phyloP scores from a whole-genome alignment of 2,329 filamentous ascomycete genomes.

The Bipolaris gigantea region DNA sequence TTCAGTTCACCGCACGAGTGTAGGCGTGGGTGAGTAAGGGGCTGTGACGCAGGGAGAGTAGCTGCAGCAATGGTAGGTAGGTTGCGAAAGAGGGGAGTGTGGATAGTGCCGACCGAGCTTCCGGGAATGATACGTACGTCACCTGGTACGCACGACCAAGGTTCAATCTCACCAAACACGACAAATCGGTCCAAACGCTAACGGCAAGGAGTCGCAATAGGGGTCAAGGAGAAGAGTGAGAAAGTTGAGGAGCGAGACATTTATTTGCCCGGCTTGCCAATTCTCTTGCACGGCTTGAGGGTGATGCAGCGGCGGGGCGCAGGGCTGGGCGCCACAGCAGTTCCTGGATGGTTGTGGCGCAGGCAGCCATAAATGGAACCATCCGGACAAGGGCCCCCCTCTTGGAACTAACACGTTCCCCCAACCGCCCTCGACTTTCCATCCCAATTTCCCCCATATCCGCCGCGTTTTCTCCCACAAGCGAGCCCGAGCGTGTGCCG shows the following conservation, averaged over 20 bases:
- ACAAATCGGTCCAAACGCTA: not conserved
- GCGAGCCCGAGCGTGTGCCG: not conserved
- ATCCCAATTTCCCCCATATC: not conserved
- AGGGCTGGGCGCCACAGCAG: constrained; percentile 8
- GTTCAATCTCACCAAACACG: not conserved
- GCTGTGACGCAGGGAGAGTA: constrained; percentile 3
- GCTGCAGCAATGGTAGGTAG: constrained; percentile 3
- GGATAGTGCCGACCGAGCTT: constrained; percentile 12
- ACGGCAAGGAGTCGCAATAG: not conserved
- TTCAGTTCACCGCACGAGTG: constrained; percentile 1
- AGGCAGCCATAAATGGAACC: not conserved
- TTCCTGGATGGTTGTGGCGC: constrained; percentile 11
- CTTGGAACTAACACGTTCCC: constrained; percentile 17
- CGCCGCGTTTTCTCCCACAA: not conserved
- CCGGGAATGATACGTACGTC: constrained; percentile 10
- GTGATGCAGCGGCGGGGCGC: constrained; percentile 1
- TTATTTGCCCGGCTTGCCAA: not conserved
- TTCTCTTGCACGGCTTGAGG: not conserved
- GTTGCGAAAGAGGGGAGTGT: constrained; percentile 4
- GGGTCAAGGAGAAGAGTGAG: not conserved
- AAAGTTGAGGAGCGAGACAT: not conserved
- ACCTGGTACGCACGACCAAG: constrained; percentile 10
- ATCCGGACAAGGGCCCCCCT: constrained; percentile 10
- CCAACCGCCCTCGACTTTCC: constrained; percentile 3
- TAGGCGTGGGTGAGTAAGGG: constrained; percentile 4